Base-by-base conservation (phyloP, 768 basidiomycete species). In the Asterophora lycoperdoides region DNA sequence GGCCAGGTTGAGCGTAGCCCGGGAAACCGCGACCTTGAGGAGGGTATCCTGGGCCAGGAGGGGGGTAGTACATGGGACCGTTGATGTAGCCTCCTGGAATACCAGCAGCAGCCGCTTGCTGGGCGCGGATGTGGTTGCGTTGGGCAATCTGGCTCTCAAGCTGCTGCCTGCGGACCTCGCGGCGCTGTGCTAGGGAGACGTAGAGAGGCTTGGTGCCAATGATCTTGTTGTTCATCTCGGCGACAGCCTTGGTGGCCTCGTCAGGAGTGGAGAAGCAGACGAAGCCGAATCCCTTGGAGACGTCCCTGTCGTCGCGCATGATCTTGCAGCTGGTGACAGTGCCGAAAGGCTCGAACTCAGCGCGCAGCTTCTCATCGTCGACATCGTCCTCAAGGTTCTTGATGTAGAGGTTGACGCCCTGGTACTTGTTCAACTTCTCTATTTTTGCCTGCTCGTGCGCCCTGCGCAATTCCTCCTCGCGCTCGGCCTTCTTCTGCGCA, bases 211-310 rank as follows among this genome's bases (percentile, higher is more conserved):
- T 99, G 56, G 86, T 81, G 55, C 95, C 95, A 62, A 97, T 92
- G 87, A 98, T 98, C 77, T 94, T 95, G 82, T 96, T 97, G 81
- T 99, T 99, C 93, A 99, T 96, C 77, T 99, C 96, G 41, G 93
- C 90, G 51, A 98, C 93, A 52, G 96, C 96, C 75, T 98, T 98
- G 63, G 93, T 97, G 13, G 96, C 94, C 72, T 99, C 96, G 56
- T 99, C 96, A 38, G 96, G 94, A 46, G 92, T 86, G 26, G 93
- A 91, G 78, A 93, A 99, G 72, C 96, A 99, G 59, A 99, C 96
- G 64, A 99, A 99, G 55, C 96, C 96, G 62, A 99, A 99, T 57
- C 95, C 93, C 66, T 93, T 93, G 20, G 93, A 96, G 46, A 78
- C 81, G 54, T 78, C 79, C 70, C 91, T 94, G 51, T 98, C 96